Conservation (phyloP, 805 yeast genomes). For the Candida golubevii region DNA sequence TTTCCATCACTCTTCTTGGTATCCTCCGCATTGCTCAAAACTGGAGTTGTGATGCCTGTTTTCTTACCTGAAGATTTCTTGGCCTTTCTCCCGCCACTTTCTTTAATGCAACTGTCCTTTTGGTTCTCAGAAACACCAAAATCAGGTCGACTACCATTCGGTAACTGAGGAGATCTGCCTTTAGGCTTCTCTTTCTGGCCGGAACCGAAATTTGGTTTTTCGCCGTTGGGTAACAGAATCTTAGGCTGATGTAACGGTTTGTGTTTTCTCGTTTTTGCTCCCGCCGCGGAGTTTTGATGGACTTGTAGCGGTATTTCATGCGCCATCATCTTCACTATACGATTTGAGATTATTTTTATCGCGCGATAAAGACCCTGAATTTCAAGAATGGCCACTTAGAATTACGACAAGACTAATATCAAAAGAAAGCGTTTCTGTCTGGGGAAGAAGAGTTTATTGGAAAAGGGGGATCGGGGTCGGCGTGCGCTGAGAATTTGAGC, state of each 20-base stretch:
- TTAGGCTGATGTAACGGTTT: slow-evolving; percentile 14
- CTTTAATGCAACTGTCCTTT: neutral
- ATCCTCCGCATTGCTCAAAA: neutral
- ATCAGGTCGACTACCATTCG: slow-evolving; percentile 25
- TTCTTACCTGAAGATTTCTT: slow-evolving; percentile 5
- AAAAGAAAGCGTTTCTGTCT: too few species aligned
- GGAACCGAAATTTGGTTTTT: slow-evolving; percentile 25
- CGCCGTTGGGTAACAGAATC: slow-evolving; percentile 27
- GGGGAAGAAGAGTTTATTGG: too few species aligned
- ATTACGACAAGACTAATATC: too few species aligned
- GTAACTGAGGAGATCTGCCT: slow-evolving; percentile 13
- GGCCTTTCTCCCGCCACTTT: slow-evolving; percentile 5
- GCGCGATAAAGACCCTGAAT: too few species aligned
- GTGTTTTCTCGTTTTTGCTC: slow-evolving; percentile 14
- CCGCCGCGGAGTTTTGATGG: slow-evolving; percentile 16
- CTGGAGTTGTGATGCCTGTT: neutral
- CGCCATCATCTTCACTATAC: slow-evolving; percentile 17
- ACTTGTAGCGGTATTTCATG: slow-evolving; percentile 31
- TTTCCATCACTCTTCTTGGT: slow-evolving; percentile 6
- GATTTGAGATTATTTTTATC: neutral
- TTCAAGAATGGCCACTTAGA: too few species aligned
- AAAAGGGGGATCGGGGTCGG: too few species aligned
- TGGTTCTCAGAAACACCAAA: slow-evolving; percentile 15
- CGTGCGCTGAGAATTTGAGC: too few species aligned
- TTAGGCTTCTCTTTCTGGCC: slow-evolving; percentile 10